Evolutionary conservation across 2,329 filamentous ascomycete species (phyloP).

Genomic region (Chlorencoelia australis): DNA sequence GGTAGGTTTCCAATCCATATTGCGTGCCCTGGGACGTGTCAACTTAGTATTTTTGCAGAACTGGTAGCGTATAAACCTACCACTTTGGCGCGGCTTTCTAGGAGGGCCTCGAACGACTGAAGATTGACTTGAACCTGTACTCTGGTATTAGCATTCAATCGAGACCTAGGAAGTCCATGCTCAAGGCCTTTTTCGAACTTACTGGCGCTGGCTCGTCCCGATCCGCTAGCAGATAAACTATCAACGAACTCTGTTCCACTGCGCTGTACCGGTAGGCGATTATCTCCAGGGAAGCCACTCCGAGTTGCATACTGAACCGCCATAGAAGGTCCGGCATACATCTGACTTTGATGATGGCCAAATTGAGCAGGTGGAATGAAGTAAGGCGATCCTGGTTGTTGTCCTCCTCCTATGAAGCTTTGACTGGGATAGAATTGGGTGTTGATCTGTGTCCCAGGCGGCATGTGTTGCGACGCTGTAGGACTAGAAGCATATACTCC

Average conservation of each 20-base stretch:
- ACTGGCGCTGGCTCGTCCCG: conserved; percentile 21
- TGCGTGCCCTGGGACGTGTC: conserved; percentile 56
- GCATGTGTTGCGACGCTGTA: conserved; percentile 11
- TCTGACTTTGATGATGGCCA: conserved; percentile 13
- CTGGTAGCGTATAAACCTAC: conserved; percentile 35
- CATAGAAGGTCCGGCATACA: conserved; percentile 12
- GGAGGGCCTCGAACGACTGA: conserved; percentile 43
- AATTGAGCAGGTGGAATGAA: conserved; percentile 21
- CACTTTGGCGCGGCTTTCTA: conserved; percentile 50
- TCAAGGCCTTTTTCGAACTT: conserved; percentile 9
- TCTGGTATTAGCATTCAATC: conserved; percentile 18
- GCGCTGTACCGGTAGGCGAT: conserved; percentile 11
- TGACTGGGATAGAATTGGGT: conserved; percentile 21
- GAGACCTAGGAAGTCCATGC: not conserved
- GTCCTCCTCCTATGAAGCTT: conserved; percentile 14
- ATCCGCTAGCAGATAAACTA: conserved; percentile 3
- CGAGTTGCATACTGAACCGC: conserved; percentile 14
- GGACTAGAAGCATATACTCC: conserved; percentile 17
- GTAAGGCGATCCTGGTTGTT: conserved; percentile 16
- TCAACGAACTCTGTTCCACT: conserved; percentile 11
- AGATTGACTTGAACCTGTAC: conserved; percentile 27
- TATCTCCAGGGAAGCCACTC: conserved; percentile 14
- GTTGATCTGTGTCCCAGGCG: conserved; percentile 7
- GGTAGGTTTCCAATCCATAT: conserved; percentile 95
- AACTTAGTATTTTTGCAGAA: conserved; percentile 1